Percentiles rank a stretch among this genome's conserved stretches.
Conservation (phyloP, 352 stramenopile species). For the Phytophthora pistaciae region DNA sequence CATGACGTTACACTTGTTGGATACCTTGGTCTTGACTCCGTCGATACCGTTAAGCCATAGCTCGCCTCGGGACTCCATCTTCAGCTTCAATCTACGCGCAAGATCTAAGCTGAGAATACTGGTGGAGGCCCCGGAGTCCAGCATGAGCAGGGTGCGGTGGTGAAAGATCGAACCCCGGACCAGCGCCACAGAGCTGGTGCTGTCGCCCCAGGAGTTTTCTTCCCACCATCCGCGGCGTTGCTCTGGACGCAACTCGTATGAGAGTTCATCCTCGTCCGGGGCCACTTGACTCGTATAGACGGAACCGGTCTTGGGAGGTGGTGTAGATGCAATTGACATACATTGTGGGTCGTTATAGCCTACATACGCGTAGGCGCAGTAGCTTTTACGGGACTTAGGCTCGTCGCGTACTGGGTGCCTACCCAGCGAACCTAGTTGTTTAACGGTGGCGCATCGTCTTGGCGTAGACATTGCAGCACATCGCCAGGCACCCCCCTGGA, state of each 20-base stretch:
- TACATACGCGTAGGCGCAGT: conserved; percentile 14
- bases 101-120: conserved; percentile 41
- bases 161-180: conserved; percentile 27
- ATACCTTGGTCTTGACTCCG: conserved; percentile 13
- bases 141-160: conserved; percentile 13
- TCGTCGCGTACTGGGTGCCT: conserved; percentile 27
- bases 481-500: not conserved
- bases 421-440: conserved; percentile 26
- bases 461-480: not conserved
- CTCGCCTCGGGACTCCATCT: no score
- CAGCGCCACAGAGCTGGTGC: not conserved
- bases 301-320: not conserved
- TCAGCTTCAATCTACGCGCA: no score
- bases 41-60: conserved; percentile 1
- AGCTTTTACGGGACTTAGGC: conserved; percentile 8
- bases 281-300: conserved; percentile 2
- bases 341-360: conserved; percentile 17
- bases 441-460: not conserved
- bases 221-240: conserved; percentile 9
- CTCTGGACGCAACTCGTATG: not conserved
- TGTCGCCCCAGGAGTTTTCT: conserved; percentile 6
- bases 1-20: conserved; percentile 25
- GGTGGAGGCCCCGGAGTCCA: conserved; percentile 31
- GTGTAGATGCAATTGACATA: conserved; percentile 15
- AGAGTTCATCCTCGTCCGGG: not conserved